A percentile compares a stretch with the other conserved stretches of the same genome.
phyloP scores from a whole-genome alignment of 2,329 filamentous ascomycete species.

The Neospermospora avenae region DNA sequence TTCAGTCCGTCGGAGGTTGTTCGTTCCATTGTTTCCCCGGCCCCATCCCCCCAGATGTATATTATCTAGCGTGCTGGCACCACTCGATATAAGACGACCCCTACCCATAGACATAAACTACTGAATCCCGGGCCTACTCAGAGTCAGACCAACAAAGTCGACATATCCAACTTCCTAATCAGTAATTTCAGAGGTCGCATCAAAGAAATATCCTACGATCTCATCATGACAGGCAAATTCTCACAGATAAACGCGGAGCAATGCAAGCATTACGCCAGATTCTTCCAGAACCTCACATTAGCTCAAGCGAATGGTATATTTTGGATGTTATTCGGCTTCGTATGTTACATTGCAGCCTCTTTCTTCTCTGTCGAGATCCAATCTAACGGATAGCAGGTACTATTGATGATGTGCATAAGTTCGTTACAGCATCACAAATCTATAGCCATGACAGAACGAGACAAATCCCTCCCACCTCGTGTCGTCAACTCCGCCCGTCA shows the following conservation, averaged over 20 bases:
- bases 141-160: not conserved
- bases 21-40: not conserved
- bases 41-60: constrained; percentile 2
- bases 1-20: constrained; percentile 1
- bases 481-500: constrained; percentile 30
- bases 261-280: constrained; percentile 43
- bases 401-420: constrained; percentile 44
- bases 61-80: constrained; percentile 10
- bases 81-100: constrained; percentile 4
- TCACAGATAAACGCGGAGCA: constrained; percentile 32
- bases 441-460: constrained; percentile 18
- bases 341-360: constrained; percentile 1
- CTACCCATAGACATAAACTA: not conserved
- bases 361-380: not conserved
- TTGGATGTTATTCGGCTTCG: constrained; percentile 45
- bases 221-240: constrained; percentile 38
- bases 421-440: constrained; percentile 36
- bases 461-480: constrained; percentile 10
- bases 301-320: constrained; percentile 46
- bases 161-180: not conserved
- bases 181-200: not conserved
- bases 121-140: not conserved
- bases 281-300: constrained; percentile 42
- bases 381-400: constrained; percentile 24
- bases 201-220: not conserved